phyloP scores from a whole-genome alignment of 176 grass and related monocot genomes.

The Zoysia pacifica region DNA sequence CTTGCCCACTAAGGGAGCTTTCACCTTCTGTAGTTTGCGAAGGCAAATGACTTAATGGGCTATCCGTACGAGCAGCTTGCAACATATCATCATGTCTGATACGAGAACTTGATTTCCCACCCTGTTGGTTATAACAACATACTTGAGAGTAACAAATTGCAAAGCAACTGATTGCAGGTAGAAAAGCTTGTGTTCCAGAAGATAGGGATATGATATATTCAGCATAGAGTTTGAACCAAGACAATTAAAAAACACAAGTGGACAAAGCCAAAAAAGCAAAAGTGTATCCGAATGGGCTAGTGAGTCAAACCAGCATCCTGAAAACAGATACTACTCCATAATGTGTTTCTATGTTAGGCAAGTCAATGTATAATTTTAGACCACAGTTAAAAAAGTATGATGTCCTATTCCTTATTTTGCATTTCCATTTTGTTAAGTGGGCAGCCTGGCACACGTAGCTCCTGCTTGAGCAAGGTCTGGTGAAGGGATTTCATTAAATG shows the following conservation, averaged over 20 bases:
- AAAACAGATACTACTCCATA: constrained; percentile 2
- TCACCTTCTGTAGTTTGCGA: constrained; percentile 89
- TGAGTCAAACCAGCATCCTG: not conserved
- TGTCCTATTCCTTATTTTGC: not conserved
- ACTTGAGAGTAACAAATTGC: not conserved
- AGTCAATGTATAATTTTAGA: constrained; percentile 1
- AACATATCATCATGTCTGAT: constrained; percentile 53
- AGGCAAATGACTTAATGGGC: constrained; percentile 72
- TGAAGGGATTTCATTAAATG: not conserved
- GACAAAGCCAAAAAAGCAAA: not conserved
- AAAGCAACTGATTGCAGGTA: constrained; percentile 13
- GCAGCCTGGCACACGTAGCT: too few species aligned
- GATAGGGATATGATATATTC: not conserved
- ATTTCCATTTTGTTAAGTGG: not conserved
- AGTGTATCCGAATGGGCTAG: not conserved
- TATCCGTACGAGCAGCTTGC: constrained; percentile 58
- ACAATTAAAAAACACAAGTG: constrained; percentile 23
- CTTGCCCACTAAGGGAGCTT: constrained; percentile 82
- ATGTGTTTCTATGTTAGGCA: constrained; percentile 2
- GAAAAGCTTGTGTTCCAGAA: constrained; percentile 21
- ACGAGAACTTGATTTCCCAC: constrained; percentile 75
- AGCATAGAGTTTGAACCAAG: constrained; percentile 15
- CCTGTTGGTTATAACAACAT: constrained; percentile 49
- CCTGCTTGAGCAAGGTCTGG: too few species aligned
- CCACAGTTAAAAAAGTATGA: not conserved